Conservation (phyloP, 2,329 filamentous ascomycete genomes). For the Monascus ruber region DNA sequence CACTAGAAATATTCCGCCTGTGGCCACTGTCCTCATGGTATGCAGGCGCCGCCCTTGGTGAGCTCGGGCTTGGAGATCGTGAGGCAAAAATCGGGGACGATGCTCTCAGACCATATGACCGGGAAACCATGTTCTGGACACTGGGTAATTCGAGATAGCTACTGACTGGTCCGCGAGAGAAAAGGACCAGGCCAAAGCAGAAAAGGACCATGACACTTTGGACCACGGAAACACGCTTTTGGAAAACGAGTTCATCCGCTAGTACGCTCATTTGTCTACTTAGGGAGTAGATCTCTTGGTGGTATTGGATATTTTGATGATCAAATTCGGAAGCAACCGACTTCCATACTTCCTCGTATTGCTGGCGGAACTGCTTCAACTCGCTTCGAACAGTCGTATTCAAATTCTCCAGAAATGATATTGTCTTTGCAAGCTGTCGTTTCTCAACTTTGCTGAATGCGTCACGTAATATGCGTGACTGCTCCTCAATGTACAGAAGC, state of each 20-base stretch:
- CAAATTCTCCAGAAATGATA: constrained; percentile 68
- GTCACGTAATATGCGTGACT: constrained; percentile 80
- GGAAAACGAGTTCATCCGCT: constrained; percentile 76
- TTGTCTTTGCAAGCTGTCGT: constrained; percentile 72
- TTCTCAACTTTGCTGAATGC: constrained; percentile 80
- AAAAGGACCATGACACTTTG: constrained; percentile 79
- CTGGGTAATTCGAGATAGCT: constrained; percentile 35
- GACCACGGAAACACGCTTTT: constrained; percentile 85
- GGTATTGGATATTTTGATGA: constrained; percentile 71
- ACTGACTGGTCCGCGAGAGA: constrained; percentile 39
- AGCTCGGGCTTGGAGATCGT: constrained; percentile 26
- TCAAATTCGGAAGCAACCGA: constrained; percentile 87
- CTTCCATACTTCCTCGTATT: constrained; percentile 96
- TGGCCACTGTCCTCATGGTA: constrained; percentile 15
- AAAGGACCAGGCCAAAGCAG: constrained; percentile 79
- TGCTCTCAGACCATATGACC: constrained; percentile 32
- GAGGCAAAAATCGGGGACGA: constrained; percentile 25
- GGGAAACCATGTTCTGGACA: constrained; percentile 36
- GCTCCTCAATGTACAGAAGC: constrained; percentile 91
- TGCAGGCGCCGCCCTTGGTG: constrained; percentile 23
- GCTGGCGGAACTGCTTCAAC: constrained; percentile 61
- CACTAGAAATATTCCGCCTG: constrained; percentile 23
- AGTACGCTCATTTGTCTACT: constrained; percentile 71
- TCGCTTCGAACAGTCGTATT: constrained; percentile 80
- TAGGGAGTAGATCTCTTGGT: constrained; percentile 72